phyloP scores from a whole-genome alignment of 768 basidiomycete genomes.

The Lepiota brunneoincarnata region DNA sequence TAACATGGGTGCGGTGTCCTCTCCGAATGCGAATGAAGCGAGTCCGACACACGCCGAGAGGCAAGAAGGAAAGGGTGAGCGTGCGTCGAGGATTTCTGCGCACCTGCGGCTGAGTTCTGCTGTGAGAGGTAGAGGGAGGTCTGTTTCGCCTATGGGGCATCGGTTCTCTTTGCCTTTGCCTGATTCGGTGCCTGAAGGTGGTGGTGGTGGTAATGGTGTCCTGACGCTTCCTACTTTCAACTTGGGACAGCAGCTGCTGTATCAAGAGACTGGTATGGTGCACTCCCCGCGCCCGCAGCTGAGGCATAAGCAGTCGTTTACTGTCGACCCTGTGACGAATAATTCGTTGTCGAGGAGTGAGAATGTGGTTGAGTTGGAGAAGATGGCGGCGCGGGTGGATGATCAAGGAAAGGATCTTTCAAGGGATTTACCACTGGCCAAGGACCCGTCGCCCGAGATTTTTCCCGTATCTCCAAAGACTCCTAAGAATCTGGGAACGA shows the following conservation, averaged over 20 bases:
- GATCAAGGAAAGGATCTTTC: slow-evolving; percentile 28
- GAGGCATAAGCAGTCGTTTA: slow-evolving; percentile 61
- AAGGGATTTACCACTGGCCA: slow-evolving; percentile 32
- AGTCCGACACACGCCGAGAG: background rate
- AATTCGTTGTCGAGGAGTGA: slow-evolving; percentile 45
- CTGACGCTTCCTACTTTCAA: background rate
- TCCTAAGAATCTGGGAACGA: background rate
- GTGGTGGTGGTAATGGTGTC: background rate
- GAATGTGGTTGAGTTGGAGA: slow-evolving; percentile 68
- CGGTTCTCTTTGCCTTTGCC: slow-evolving; percentile 2
- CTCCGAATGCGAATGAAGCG: background rate
- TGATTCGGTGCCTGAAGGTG: too few relatives aligned
- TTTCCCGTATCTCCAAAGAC: background rate
- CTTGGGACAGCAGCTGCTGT: background rate
- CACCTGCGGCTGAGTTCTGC: slow-evolving; percentile 7
- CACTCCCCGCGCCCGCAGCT: slow-evolving; percentile 68
- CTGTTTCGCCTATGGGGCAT: slow-evolving; percentile 6
- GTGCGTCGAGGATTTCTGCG: slow-evolving; percentile 4
- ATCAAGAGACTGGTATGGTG: slow-evolving; percentile 17
- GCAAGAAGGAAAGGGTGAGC: slow-evolving; percentile 1
- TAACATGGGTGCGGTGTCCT: background rate
- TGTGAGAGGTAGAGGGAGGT: slow-evolving; percentile 4
- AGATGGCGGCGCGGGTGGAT: slow-evolving; percentile 39
- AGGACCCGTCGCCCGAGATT: background rate
- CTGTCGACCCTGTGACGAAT: slow-evolving; percentile 35